Evolutionary conservation across 345 rosid genomes (phyloP).

Genomic region (Adansonia digitata): DNA sequence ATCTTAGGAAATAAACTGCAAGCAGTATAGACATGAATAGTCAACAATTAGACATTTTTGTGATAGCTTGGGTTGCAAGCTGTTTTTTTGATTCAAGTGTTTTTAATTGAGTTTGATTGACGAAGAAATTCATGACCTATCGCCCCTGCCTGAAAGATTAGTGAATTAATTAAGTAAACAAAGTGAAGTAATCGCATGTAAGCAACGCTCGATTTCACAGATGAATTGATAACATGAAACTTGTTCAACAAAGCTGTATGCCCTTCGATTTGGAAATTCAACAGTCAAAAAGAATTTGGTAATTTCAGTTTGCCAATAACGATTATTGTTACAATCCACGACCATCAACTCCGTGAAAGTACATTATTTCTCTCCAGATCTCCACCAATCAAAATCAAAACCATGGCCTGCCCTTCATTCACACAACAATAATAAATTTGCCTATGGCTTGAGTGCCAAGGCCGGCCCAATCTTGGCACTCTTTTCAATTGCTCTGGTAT

Average conservation of each 20-base stretch:
- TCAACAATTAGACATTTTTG: too few species aligned
- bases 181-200: neutral
- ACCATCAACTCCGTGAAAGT: slow-evolving; percentile 22
- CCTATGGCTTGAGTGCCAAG: slow-evolving; percentile 75
- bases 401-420: neutral
- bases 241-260: neutral
- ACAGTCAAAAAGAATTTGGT: slow-evolving; percentile 5
- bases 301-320: neutral
- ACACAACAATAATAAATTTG: slow-evolving; percentile 3
- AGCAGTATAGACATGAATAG: too few species aligned
- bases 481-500: slow-evolving; percentile 87
- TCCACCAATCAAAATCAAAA: slow-evolving; percentile 11
- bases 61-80: too few species aligned
- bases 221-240: neutral
- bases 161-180: neutral
- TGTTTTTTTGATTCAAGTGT: too few species aligned
- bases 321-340: slow-evolving; percentile 39
- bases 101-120: too few species aligned
- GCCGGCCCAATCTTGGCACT: slow-evolving; percentile 90
- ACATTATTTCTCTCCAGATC: slow-evolving; percentile 30
- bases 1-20: too few species aligned
- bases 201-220: neutral
- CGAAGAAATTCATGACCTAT: too few species aligned
- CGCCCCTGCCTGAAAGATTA: too few species aligned
- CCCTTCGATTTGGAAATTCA: neutral